Evolutionary conservation across 495 filamentous ascomycete species (phyloP), one percentile per base, ranked within the genome.

Genomic region (Aspergillus saccharolyticus): DNA sequence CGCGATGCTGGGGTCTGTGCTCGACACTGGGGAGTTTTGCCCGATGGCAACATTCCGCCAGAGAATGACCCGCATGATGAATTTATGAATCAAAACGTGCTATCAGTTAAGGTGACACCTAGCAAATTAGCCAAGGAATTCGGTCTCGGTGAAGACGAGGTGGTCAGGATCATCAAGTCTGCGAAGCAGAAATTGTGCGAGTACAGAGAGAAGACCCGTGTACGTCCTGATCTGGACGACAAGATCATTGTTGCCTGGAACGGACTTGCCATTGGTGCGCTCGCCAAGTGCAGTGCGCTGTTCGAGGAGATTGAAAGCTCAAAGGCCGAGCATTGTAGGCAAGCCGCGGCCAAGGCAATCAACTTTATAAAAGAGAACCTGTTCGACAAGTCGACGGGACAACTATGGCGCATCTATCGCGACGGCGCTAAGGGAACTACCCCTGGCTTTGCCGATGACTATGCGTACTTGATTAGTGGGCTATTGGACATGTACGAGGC

Each of bases 231-330:
- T 12, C 72, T 95, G 9, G 94, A 98, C 67, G 90, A 96, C 63
- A 97, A 97, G 67, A 88, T 97, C 53, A 85, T 98, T 14, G 84
- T 86, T 0, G 79, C 81, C 9, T 93, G 89, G 85, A 97, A 97
- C 60, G 94, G 95, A 33, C 82, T 97, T 58, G 90, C 91, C 0
- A 93, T 98, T 54, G 85, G 85, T 22, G 89, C 88, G 1, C 74
- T 98, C 17, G 85, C 90, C 19, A 82, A 91, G 62, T 84, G 88
- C 17, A 83, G 82, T 52, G 77, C 83, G n/a, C 80, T 85, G 0
- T 74, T 97, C 20, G 74, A 78, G 39, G 72, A 78, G 19, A 78
- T 87, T 28, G 84, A 89, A 53, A 69, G 76, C 28, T 76, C 74
- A 21, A 83, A 80, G 56, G 75, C 85, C 0, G 62, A 76, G 19